Evolutionary conservation across 2,329 filamentous ascomycete species (phyloP).

Genomic region (Fusarium napiforme): DNA sequence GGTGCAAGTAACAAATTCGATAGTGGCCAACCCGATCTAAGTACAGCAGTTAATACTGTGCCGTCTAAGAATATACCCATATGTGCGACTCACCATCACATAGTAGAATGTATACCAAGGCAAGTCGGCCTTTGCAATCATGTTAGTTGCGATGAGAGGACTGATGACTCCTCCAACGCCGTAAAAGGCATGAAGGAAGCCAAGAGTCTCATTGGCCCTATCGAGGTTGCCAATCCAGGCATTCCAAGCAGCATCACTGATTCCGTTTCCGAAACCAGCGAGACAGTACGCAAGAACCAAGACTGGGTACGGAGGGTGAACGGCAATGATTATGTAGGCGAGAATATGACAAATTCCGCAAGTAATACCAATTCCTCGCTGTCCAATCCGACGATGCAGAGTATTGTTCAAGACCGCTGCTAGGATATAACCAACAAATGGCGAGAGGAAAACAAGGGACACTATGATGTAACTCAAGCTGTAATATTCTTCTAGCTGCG

Average conservation of each 20-base stretch:
- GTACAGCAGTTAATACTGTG: constrained; percentile 45
- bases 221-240: constrained; percentile 72
- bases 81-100: constrained; percentile 67
- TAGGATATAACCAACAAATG: constrained; percentile 71
- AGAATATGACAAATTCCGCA: constrained; percentile 69
- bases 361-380: constrained; percentile 69
- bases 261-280: constrained; percentile 76
- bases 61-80: constrained; percentile 56
- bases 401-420: constrained; percentile 71
- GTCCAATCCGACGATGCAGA: constrained; percentile 45
- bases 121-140: constrained; percentile 71
- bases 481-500: constrained; percentile 62
- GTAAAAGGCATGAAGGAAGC: constrained; percentile 75
- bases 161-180: constrained; percentile 74
- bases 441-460: constrained; percentile 73
- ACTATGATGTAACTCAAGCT: constrained; percentile 68
- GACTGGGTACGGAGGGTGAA: constrained; percentile 75
- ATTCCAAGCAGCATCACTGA: constrained; percentile 68
- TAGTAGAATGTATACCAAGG: constrained; percentile 81
- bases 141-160: constrained; percentile 76
- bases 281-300: constrained; percentile 73
- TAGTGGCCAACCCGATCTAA: constrained; percentile 24
- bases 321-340: constrained; percentile 70
- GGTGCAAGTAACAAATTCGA: constrained; percentile 50
- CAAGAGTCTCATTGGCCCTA: constrained; percentile 75